These are phyloP conservation scores for Phragmites australis DNA, from an alignment of 176 grass and related monocot species.

Conservation along the genomic window DNA sequence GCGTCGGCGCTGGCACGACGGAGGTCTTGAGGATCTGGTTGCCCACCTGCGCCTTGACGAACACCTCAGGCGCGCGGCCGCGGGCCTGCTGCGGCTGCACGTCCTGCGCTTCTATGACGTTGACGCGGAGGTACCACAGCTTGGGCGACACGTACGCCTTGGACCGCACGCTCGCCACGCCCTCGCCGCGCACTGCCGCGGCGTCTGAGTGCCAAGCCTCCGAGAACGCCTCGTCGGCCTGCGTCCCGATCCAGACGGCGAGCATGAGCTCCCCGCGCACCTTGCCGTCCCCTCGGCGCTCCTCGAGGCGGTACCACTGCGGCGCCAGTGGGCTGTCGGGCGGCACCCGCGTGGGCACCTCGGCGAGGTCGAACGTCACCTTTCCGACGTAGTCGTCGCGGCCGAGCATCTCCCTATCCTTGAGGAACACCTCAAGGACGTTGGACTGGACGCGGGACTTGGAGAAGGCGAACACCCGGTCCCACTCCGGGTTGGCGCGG, in stretches of 20 bases:
- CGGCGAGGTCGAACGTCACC: constrained; percentile 71
- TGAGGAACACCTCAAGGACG: constrained; percentile 70
- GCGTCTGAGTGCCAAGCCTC: constrained; percentile 96
- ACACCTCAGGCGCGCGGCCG: constrained; percentile 55
- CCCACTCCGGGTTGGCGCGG: constrained; percentile 76
- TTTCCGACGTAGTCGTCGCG: constrained; percentile 85
- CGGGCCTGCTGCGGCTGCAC: constrained; percentile 54
- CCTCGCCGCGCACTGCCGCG: constrained; percentile 60
- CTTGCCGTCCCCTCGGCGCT: constrained; percentile 49
- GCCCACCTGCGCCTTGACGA: constrained; percentile 82
- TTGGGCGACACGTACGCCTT: constrained; percentile 90
- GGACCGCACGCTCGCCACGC: constrained; percentile 62
- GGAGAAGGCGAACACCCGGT: constrained; percentile 92
- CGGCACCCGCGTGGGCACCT: constrained; percentile 69
- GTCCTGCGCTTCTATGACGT: constrained; percentile 91
- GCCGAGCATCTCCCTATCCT: constrained; percentile 84
- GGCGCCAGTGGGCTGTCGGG: constrained; percentile 85
- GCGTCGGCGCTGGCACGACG: constrained; percentile 28
- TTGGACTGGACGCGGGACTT: constrained; percentile 82
- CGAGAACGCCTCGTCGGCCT: constrained; percentile 88
- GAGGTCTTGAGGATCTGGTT: constrained; percentile 82
- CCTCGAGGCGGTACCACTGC: constrained; percentile 85
- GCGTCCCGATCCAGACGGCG: constrained; percentile 87
- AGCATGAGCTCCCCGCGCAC: constrained; percentile 84
- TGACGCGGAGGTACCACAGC: constrained; percentile 92